phyloP scores from a whole-genome alignment of 306 rosid genomes.

The Alnus glutinosa region DNA sequence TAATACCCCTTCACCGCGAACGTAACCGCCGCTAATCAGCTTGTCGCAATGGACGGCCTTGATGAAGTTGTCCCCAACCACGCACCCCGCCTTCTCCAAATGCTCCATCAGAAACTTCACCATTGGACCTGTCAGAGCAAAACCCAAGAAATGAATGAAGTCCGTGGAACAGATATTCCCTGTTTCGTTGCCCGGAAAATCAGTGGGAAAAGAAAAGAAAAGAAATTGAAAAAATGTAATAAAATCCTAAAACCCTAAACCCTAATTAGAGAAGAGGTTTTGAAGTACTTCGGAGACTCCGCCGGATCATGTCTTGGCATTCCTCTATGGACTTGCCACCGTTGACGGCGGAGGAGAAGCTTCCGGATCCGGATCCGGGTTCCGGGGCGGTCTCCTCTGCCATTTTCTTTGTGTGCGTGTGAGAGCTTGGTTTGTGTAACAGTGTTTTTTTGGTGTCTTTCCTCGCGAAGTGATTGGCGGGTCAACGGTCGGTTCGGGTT shows the following conservation, averaged over 20 bases:
- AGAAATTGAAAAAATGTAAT: neutral
- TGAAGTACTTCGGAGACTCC: conserved; percentile 55
- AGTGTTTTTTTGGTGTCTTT: neutral
- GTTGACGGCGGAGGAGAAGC: conserved; percentile 25
- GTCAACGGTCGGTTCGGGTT: conserved; percentile 10
- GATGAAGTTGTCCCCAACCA: conserved; percentile 53
- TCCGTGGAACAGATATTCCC: neutral
- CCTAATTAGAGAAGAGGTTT: neutral
- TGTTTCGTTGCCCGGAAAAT: neutral
- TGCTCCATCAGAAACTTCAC: conserved; percentile 67
- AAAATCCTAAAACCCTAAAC: conserved; percentile 16
- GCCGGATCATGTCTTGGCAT: conserved; percentile 68
- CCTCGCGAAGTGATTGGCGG: conserved; percentile 2
- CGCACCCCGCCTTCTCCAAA: conserved; percentile 76
- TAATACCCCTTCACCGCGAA: conserved; percentile 71
- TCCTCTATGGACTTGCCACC: conserved; percentile 46
- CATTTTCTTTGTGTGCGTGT: conserved; percentile 16
- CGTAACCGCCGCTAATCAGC: conserved; percentile 54
- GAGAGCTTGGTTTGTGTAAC: neutral
- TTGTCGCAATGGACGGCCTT: conserved; percentile 54
- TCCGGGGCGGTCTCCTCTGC: conserved; percentile 41
- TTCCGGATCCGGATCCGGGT: conserved; percentile 38
- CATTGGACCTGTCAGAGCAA: conserved; percentile 54
- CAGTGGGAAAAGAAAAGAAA: neutral
- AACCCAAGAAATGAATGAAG: neutral